Evolutionary conservation across 768 basidiomycete species (phyloP).

Genomic region (Filobasidium floriforme): DNA sequence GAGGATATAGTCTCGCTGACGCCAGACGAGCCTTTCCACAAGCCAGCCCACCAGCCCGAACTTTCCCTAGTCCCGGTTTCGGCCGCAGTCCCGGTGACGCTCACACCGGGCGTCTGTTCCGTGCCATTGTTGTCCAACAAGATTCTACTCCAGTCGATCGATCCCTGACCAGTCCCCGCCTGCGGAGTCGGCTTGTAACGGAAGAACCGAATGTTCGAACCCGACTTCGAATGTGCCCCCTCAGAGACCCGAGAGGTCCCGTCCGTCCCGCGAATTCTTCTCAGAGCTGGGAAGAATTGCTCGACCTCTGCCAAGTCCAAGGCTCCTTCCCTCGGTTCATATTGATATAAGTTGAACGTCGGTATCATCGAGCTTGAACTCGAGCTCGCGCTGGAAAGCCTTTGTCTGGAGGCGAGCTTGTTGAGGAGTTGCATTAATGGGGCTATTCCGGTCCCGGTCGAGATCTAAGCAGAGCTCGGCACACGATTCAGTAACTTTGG

Average conservation of each 20-base stretch:
- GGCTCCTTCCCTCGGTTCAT: background rate
- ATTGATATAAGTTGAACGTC: background rate
- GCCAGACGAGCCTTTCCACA: background rate
- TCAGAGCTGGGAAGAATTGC: background rate
- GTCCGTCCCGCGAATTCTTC: background rate
- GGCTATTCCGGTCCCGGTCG: conserved; percentile 41
- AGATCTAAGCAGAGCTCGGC: conserved; percentile 26
- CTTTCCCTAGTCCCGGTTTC: background rate
- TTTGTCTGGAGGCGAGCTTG: conserved; percentile 11
- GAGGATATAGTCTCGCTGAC: background rate
- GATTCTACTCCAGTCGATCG: background rate
- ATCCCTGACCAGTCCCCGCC: background rate
- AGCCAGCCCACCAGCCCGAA: no score
- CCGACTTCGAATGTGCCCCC: no score
- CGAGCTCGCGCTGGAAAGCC: no score
- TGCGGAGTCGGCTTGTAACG: background rate
- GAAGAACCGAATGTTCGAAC: no score
- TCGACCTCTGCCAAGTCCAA: background rate
- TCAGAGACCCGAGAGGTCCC: no score
- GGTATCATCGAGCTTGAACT: no score
- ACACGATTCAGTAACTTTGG: no score
- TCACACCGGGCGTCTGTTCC: no score
- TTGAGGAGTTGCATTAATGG: conserved; percentile 42
- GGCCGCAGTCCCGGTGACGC: background rate
- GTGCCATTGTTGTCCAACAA: no score